These are phyloP conservation scores for Cryptococcus wingfieldii DNA, from an alignment of 1,284 basidiomycete genomes.

Conservation along the genomic window DNA sequence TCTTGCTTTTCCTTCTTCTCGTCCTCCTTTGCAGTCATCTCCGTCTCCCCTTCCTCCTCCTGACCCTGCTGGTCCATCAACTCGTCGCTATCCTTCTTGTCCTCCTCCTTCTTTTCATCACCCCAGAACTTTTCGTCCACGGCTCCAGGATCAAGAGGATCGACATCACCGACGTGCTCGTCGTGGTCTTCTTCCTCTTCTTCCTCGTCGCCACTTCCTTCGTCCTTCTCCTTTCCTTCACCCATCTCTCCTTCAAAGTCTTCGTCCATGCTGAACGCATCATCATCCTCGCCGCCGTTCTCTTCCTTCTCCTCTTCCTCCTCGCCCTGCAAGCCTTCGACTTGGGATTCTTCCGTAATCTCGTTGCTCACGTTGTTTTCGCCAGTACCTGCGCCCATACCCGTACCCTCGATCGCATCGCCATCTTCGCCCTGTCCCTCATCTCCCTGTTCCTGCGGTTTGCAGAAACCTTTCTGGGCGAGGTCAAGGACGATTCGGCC, in stretches of 20 bases:
- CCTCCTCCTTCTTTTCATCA: slow-evolving; percentile 60
- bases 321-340: slow-evolving; percentile 83
- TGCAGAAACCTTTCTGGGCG: slow-evolving; percentile 86
- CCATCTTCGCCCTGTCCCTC: slow-evolving; percentile 50
- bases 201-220: slow-evolving; percentile 56
- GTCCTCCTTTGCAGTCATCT: slow-evolving; percentile 43
- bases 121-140: slow-evolving; percentile 98
- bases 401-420: slow-evolving; percentile 65
- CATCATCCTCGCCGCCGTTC: slow-evolving; percentile 57
- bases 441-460: slow-evolving; percentile 65
- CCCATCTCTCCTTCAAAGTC: slow-evolving; percentile 75
- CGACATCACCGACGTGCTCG: slow-evolving; percentile 79
- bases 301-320: slow-evolving; percentile 57
- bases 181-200: slow-evolving; percentile 63
- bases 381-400: slow-evolving; percentile 80
- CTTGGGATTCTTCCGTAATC: slow-evolving; percentile 91
- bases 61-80: slow-evolving; percentile 48
- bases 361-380: slow-evolving; percentile 84
- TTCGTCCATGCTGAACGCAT: slow-evolving; percentile 58
- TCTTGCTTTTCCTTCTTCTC: slow-evolving; percentile 45
- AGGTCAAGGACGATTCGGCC: slow-evolving; percentile 70
- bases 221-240: slow-evolving; percentile 63
- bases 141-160: slow-evolving; percentile 76
- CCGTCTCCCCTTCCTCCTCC: slow-evolving; percentile 35
- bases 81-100: slow-evolving; percentile 50